Evolutionary conservation across 202 grass and related monocot genomes (phyloP), one percentile per base, ranked within the genome.

Genomic region (Saccharum hybrid): DNA sequence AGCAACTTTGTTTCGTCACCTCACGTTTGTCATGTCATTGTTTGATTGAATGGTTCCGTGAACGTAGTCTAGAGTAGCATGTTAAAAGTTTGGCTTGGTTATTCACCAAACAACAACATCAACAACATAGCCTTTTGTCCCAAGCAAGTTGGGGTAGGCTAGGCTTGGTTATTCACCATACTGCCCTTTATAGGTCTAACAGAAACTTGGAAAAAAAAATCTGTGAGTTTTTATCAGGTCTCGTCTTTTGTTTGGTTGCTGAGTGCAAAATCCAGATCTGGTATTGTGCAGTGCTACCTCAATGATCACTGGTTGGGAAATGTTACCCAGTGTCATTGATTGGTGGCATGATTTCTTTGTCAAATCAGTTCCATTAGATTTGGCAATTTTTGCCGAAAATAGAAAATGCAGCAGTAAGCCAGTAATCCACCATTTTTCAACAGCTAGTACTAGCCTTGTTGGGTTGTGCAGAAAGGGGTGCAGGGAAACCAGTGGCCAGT

Each of bases 151-250:
- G n/a, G n/a, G n/a, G n/a, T n/a, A n/a, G n/a, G n/a, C n/a, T n/a
- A n/a, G n/a, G n/a, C n/a, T n/a, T n/a, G n/a, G n/a, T n/a, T n/a
- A 67, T 10, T 46, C 54, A 73, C 74, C 74, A 39, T 57, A 71
- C 80, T 70, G 33, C 75, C 71, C 73, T 79, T 79, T 74, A 71
- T 83, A 75, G 84, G 16, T 87, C 88, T 86, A 90, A 83, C 88
- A 56, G 40, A 83, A 64, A 34, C 11, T 46, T 0, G 42, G 22
- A 64, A 63, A 33, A 54, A 60, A 61, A 42, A 1, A 68, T 3
- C 1, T 71, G 13, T 16, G 56, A 63, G 79, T 37, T 83, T 79
- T 87, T 65, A 7, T 83, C 69, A 39, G 31, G 18, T 68, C 31
- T 63, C 68, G 8, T 69, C 12, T 38, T 74, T 49, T 74, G 33